phyloP scores from a whole-genome alignment of 2,329 filamentous ascomycete genomes.

The Xylaria sp. region DNA sequence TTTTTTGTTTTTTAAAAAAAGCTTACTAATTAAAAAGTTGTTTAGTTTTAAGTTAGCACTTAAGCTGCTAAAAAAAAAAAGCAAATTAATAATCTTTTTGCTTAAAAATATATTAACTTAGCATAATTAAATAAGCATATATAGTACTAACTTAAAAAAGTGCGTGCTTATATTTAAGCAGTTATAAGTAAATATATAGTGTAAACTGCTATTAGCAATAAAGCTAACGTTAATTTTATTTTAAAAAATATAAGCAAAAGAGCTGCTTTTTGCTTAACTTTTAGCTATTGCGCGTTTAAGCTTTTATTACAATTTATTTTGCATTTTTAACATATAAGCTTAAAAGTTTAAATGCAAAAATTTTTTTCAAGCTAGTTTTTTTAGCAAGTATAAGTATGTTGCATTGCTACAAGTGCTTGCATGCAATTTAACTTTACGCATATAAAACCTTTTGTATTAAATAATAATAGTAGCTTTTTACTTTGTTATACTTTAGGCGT shows the following conservation, averaged over 20 bases:
- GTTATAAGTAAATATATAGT: neutral
- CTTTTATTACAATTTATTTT: neutral
- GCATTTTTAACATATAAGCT: neutral
- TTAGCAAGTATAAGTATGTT: neutral
- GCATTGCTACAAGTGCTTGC: neutral
- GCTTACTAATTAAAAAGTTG: neutral
- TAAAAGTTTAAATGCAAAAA: neutral
- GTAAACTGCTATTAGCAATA: neutral
- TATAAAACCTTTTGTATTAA: no score
- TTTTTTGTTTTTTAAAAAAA: neutral
- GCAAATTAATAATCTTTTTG: neutral
- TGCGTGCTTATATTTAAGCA: neutral
- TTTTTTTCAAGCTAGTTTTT: neutral
- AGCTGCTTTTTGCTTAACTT: neutral
- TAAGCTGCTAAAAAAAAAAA: neutral
- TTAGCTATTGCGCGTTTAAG: neutral
- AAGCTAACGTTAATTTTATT: neutral
- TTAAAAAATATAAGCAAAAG: neutral
- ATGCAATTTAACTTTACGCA: no score
- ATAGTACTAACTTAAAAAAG: neutral
- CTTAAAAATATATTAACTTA: neutral
- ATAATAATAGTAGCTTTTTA: no score
- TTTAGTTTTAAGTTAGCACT: neutral
- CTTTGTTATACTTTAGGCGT: no score
- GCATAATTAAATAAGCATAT: neutral